Base-by-base conservation (phyloP, 441 rosid species). In the Pelargonium exstipulatum region DNA sequence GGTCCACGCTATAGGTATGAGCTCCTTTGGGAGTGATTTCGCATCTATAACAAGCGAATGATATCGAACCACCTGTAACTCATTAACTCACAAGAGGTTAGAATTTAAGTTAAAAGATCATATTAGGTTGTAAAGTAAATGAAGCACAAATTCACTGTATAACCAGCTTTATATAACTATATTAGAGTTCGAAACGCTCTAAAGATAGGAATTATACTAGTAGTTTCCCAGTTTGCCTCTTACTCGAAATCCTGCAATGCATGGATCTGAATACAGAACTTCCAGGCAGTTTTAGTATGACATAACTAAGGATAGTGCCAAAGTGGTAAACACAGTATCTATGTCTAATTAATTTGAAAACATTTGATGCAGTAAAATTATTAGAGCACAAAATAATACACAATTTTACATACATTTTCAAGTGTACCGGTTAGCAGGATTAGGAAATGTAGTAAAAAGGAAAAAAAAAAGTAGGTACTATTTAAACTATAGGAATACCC, bases 1-100 rank as follows among this genome's bases (percentile, higher is more conserved):
- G n/a, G 96, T 81, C 99, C 97, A 95, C 18, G 99, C 97, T 83
- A 90, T 84, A 58, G 98, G 97, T 78, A 86, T 17, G 64, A 95
- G 88, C 65, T 89, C 97, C 71, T 88, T 75, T 22, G 97, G 99
- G 68, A 92, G 88, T 55, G 98, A 83, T 65, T 89, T 86, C 58
- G 83, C 77, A 80, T 89, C 96, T 74, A 95, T 77, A 69, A 91
- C 77, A 55, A 95, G 95, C 3, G 99, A 95, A 88, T 95, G 97
- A 75, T 91, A 95, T 66, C 97, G 88, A 71, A 95, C 99, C 55
- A 90, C 97, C 99, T 94, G 84, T 46, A 70, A 66, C 65, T 22
- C 58, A 74, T 4, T 5, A 67, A 64, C 53, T 69, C 62, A 74
- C 67, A 71, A 29, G 67, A 74, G 35, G 68, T 62, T 66, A 58